Base-by-base conservation (phyloP, 2,329 filamentous ascomycete species). In the Alternaria panax region DNA sequence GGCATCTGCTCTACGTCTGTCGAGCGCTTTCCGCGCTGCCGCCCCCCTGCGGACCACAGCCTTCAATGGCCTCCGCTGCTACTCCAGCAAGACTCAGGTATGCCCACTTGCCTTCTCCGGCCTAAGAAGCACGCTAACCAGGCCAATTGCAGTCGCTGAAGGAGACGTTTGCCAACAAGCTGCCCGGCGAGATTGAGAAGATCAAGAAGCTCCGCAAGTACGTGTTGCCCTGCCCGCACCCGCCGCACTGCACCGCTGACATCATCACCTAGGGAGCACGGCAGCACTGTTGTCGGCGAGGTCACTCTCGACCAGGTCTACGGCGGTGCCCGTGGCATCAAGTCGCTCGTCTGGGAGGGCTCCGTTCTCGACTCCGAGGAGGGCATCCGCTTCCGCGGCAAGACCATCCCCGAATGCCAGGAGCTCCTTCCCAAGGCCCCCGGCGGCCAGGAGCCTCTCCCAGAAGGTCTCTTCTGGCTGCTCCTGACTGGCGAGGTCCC, bases 391-490 rank as follows among this genome's bases (percentile, higher is more conserved):
- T 99, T 99, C 90, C 91, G 95, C 80, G 95, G 95, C 85, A 95
- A 94, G 88, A 99, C 95, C 71, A 99, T 99, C 76, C 95, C 95
- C 74, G 95, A 99, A 84, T 97, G 93, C 89, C 95, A 98, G 87
- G 85, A 97, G 83, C 85, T 97, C 75, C 92, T 99, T 60, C 95
- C 95, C 82, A 97, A 96, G 87, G 95, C 94, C 65, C 92, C 93
- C 68, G 95, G 95, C 77, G 95, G 95, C 85, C 88, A 93, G 81
- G 94, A 99, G 87, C 95, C 95, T 79, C 90, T 99, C 57, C 95
- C 95, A 62, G 95, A 99, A 88, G 93, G 94, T 88, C 93, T 99
- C 80, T 99, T 99, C 91, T 99, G 95, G 95, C 91, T 99, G 74
- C 92, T 99, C 80, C 83, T 99, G 82, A 99, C 95, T 68, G 95